phyloP scores from a whole-genome alignment of 2,329 filamentous ascomycete species.

The Sarocladiaceae sp. region DNA sequence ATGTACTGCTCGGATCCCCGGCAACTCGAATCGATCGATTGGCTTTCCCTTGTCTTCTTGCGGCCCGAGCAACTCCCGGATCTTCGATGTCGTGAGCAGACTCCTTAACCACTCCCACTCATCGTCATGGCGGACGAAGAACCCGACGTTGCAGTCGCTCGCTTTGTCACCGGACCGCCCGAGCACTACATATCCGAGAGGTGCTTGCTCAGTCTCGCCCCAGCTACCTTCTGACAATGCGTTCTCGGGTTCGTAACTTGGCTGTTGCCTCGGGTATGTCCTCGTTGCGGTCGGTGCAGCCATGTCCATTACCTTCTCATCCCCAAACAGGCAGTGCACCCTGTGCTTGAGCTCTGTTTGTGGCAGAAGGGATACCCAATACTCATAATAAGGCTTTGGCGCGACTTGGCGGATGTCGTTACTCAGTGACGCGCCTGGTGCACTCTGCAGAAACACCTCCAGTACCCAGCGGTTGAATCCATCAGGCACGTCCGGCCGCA shows the following conservation, averaged over 20 bases:
- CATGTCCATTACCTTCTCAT: constrained; percentile 15
- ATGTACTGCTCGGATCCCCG: constrained; percentile 28
- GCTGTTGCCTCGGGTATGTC: constrained; percentile 19
- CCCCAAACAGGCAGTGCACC: constrained; percentile 17
- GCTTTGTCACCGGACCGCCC: constrained; percentile 33
- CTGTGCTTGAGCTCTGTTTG: constrained; percentile 19
- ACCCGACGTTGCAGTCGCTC: constrained; percentile 34
- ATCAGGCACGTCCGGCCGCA: constrained; percentile 10
- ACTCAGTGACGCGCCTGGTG: constrained; percentile 36
- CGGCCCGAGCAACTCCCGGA: constrained; percentile 28
- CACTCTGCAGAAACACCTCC: constrained; percentile 38
- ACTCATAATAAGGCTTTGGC: constrained; percentile 16
- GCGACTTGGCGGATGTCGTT: constrained; percentile 31
- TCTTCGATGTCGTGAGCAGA: constrained; percentile 30
- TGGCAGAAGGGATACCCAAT: constrained; percentile 23
- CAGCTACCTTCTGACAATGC: constrained; percentile 14
- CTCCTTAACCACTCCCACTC: constrained; percentile 39
- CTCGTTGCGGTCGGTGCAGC: constrained; percentile 17
- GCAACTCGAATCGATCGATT: constrained; percentile 40
- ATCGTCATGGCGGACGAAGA: constrained; percentile 35
- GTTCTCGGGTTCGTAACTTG: constrained; percentile 19
- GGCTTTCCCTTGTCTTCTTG: constrained; percentile 28
- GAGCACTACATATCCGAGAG: constrained; percentile 22
- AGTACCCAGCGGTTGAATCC: constrained; percentile 32
- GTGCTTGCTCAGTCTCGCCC: constrained; percentile 19